Evolutionary conservation across 2,329 filamentous ascomycete genomes (phyloP).

Genomic region (Tothia fuscella): DNA sequence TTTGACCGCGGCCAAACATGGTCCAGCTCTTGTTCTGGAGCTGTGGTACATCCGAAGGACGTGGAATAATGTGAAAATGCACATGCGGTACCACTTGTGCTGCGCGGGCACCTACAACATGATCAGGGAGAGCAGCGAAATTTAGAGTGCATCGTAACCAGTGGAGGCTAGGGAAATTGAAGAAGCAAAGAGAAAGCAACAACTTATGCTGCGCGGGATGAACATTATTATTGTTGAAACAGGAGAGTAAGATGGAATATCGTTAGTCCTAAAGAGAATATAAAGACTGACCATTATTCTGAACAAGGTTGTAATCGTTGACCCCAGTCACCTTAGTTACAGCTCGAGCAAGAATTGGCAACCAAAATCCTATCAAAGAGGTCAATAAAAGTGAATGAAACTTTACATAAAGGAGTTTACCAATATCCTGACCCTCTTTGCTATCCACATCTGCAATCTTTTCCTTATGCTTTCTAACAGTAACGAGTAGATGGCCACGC

Average conservation of each 20-base stretch:
- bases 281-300: slow-evolving; percentile 62
- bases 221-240: neutral
- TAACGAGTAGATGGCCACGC: slow-evolving; percentile 70
- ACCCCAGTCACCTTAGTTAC: slow-evolving; percentile 58
- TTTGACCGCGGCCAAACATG: slow-evolving; percentile 66
- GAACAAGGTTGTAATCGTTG: slow-evolving; percentile 87
- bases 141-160: too few relatives aligned
- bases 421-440: slow-evolving; percentile 33
- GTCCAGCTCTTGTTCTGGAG: slow-evolving; percentile 54
- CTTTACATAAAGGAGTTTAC: slow-evolving; percentile 2
- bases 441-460: slow-evolving; percentile 62
- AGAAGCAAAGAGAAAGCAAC: too few relatives aligned
- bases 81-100: slow-evolving; percentile 89
- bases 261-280: neutral
- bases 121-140: slow-evolving; percentile 8
- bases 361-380: slow-evolving; percentile 33
- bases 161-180: too few relatives aligned
- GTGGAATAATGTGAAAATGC: slow-evolving; percentile 88
- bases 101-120: slow-evolving; percentile 53
- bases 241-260: neutral
- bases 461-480: slow-evolving; percentile 62
- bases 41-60: slow-evolving; percentile 48
- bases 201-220: neutral
- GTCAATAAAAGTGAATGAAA: neutral
- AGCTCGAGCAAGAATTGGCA: slow-evolving; percentile 62